Base-by-base conservation (phyloP, 2,329 filamentous ascomycete genomes). In the Aureobasidium namibiae region DNA sequence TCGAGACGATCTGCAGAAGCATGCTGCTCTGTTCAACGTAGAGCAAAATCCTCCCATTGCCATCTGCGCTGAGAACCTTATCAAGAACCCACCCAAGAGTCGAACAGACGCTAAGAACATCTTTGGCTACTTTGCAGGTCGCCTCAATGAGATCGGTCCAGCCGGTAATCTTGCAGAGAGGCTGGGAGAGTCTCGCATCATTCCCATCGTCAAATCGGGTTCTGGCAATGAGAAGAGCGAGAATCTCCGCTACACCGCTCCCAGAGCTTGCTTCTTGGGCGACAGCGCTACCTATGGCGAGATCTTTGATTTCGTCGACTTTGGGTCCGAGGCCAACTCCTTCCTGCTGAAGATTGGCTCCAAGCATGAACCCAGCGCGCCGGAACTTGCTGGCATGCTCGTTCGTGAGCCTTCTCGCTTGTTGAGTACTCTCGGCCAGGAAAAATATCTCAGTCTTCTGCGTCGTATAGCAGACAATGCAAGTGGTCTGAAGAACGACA, bases 231-330 rank as follows among this genome's bases (percentile, higher is more conserved):
- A 80, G 60, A 82, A 79, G 52, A 52, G 36, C 26, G 68, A 67
- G 44, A 67, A 68, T 48, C 65, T 82, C 46, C 75, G 78, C 64
- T 80, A 84, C 65, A 79, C 91, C 45, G 79, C 82, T 16, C 92
- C 94, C 5, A 82, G 80, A 46, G 79, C 85, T 41, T 91, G 88
- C 63, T 99, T 96, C 70, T 79, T 99, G 2, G 94, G 94, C 9
- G 78, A 81, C 34, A 78, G 81, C 56, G 76, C 82, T 59, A 80
- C 86, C 64, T 99, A 95, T 67, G 88, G 84, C 11, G 89, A 95
- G 33, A 95, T 99, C 33, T 96, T 99, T 65, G 91, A 97, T 69
- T 99, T 96, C 72, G 92, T 97, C 14, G 89, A 97, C 70, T 99
- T 96, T 74, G 91, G 92, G 0, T 76, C 80, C 34, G 86, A 92